Percentiles rank a stretch among this genome's conserved stretches.
Conservation (phyloP, 179 eudicot species). For the Drosera spatulata region DNA sequence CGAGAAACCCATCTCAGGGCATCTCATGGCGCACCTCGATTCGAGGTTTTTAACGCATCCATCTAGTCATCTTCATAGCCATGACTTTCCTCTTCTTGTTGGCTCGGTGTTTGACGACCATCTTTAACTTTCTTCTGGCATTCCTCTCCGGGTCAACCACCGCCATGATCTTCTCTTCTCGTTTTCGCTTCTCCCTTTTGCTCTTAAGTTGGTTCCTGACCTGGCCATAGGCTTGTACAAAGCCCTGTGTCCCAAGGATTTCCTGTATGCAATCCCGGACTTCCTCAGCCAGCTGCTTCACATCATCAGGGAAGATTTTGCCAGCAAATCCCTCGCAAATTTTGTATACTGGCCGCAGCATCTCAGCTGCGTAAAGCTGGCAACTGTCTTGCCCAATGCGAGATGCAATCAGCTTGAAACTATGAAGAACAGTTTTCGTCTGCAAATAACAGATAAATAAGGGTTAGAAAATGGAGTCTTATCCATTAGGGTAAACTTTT, state of each 20-base stretch:
- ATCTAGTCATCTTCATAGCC: constrained; percentile 36
- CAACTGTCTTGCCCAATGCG: constrained; percentile 20
- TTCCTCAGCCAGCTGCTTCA: constrained; percentile 61
- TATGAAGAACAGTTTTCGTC: constrained; percentile 55
- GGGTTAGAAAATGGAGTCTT: not conserved
- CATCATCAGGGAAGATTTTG: constrained; percentile 68
- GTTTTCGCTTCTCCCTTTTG: constrained; percentile 73
- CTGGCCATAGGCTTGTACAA: constrained; percentile 38
- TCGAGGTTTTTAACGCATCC: constrained; percentile 4
- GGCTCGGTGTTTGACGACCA: constrained; percentile 33
- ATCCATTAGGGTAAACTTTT: not conserved
- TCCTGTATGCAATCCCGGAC: constrained; percentile 36
- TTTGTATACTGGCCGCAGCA: constrained; percentile 69
- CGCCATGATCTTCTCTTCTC: constrained; percentile 74
- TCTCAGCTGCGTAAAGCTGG: constrained; percentile 39
- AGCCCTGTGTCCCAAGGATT: constrained; percentile 38
- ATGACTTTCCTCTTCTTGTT: constrained; percentile 42
- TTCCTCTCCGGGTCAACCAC: constrained; percentile 62
- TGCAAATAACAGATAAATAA: constrained; percentile 17
- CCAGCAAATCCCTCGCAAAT: constrained; percentile 86
- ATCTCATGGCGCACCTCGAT: too few species aligned
- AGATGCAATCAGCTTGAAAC: constrained; percentile 36
- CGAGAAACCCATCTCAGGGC: too few species aligned
- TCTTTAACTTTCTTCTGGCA: constrained; percentile 81
- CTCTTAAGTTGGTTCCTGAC: constrained; percentile 53